Evolutionary conservation across 345 rosid species (phyloP).

Genomic region (Hypericum perforatum): DNA sequence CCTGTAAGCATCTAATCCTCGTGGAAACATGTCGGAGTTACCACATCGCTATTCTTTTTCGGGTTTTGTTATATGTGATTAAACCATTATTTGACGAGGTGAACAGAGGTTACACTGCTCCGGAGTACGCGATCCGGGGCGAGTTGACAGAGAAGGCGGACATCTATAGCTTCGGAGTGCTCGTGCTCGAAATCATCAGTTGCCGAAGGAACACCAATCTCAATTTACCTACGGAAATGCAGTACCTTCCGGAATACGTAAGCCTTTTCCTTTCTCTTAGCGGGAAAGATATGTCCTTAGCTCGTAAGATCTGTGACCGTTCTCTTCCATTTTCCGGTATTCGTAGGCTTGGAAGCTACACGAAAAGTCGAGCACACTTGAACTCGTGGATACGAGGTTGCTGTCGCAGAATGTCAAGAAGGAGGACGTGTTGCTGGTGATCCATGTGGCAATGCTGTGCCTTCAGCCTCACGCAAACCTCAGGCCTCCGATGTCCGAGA

Average conservation of each 20-base stretch:
- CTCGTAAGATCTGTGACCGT: neutral
- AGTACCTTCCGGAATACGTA: constrained; percentile 67
- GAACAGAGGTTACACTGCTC: constrained; percentile 68
- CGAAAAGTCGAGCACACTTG: constrained; percentile 27
- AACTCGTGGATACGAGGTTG: constrained; percentile 42
- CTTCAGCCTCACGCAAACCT: constrained; percentile 41
- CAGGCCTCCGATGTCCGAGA: constrained; percentile 54
- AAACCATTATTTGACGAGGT: too few relatives aligned
- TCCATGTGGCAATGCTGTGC: constrained; percentile 44
- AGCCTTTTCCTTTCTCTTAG: constrained; percentile 8
- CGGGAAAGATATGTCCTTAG: too few relatives aligned
- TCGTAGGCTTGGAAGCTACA: constrained; percentile 55
- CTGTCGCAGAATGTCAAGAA: constrained; percentile 23
- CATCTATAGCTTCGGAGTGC: constrained; percentile 63
- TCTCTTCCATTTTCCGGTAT: neutral
- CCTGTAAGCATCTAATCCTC: too few relatives aligned
- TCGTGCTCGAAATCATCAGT: constrained; percentile 53
- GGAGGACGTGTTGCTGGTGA: constrained; percentile 33
- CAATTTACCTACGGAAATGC: constrained; percentile 45
- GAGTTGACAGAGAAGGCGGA: constrained; percentile 64
- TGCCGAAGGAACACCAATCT: constrained; percentile 55
- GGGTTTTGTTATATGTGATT: too few relatives aligned
- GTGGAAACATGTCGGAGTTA: too few relatives aligned
- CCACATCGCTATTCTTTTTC: too few relatives aligned
- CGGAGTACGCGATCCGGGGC: constrained; percentile 61